Evolutionary conservation across 2,329 filamentous ascomycete genomes (phyloP).

Genomic region (Diplodia sapinea): DNA sequence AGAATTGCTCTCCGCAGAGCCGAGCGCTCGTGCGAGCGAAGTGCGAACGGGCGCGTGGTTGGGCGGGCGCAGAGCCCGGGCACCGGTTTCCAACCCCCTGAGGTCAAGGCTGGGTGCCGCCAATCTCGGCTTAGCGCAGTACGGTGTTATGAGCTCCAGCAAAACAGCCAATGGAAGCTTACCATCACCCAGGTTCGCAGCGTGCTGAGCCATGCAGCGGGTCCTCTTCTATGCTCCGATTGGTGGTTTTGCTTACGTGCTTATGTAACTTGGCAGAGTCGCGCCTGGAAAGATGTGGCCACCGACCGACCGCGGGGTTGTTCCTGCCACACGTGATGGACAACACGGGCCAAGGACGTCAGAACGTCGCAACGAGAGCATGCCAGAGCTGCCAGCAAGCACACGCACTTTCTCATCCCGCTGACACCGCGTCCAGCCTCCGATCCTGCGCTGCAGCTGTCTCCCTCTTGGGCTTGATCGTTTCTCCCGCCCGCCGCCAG

Average conservation of each 20-base stretch:
- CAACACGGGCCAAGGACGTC: constrained; percentile 15
- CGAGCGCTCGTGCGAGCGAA: constrained; percentile 21
- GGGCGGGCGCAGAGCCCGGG: background rate
- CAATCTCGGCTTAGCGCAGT: too few species aligned
- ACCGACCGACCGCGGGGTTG: background rate
- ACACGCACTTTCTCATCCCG: constrained; percentile 13
- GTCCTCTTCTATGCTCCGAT: too few species aligned
- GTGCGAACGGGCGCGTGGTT: constrained; percentile 7
- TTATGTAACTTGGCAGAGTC: too few species aligned
- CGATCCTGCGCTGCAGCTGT: constrained; percentile 29
- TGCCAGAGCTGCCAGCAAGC: background rate
- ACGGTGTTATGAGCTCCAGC: too few species aligned
- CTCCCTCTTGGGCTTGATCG: constrained; percentile 12
- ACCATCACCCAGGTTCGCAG: too few species aligned
- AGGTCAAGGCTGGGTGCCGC: too few species aligned
- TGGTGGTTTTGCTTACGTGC: too few species aligned
- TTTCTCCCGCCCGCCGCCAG: constrained; percentile 32
- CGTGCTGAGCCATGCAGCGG: too few species aligned
- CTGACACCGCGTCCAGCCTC: constrained; percentile 20
- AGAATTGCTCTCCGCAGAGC: constrained; percentile 2
- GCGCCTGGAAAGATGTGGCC: constrained; percentile 6
- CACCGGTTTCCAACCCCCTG: background rate
- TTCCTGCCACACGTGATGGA: background rate
- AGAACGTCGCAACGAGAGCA: constrained; percentile 2
- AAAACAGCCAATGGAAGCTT: too few species aligned